Evolutionary conservation across 305 asterid genomes (phyloP).

Genomic region (Rubia peregrina): DNA sequence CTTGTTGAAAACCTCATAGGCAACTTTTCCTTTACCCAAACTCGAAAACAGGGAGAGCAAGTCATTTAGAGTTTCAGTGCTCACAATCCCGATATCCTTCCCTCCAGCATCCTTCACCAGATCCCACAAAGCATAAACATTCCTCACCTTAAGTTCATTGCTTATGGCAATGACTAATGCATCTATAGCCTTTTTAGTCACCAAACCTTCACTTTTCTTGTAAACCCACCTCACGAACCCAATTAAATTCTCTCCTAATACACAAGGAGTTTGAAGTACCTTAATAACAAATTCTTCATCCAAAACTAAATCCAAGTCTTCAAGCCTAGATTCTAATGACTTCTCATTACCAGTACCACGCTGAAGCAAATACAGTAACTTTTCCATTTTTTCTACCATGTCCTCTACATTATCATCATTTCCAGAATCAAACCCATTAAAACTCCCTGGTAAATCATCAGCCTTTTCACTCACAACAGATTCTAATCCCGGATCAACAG

Average conservation of each 20-base stretch:
- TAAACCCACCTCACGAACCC: conserved; percentile 51
- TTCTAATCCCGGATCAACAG: conserved; percentile 17
- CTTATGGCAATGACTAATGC: conserved; percentile 40
- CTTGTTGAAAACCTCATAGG: conserved; percentile 69
- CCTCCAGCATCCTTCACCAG: conserved; percentile 48
- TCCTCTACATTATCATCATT: conserved; percentile 19
- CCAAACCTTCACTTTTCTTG: conserved; percentile 31
- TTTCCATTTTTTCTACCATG: conserved; percentile 38
- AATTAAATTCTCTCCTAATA: conserved; percentile 58
- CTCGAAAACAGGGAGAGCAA: conserved; percentile 45
- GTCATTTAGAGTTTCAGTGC: conserved; percentile 43
- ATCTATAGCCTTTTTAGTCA: conserved; percentile 31
- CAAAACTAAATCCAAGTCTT: conserved; percentile 40
- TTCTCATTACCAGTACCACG: conserved; percentile 35
- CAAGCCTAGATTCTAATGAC: conserved; percentile 43
- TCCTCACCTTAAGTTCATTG: conserved; percentile 27
- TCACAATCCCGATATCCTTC: conserved; percentile 47
- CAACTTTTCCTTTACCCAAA: conserved; percentile 62
- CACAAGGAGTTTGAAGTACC: conserved; percentile 47
- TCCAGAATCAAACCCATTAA: background rate
- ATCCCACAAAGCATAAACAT: conserved; percentile 66
- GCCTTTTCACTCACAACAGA: conserved; percentile 18
- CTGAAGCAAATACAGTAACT: conserved; percentile 62
- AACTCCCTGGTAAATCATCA: conserved; percentile 4
- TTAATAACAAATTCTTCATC: conserved; percentile 42